Percentiles rank a stretch among this genome's conserved stretches.
phyloP scores from a whole-genome alignment of 345 rosid genomes.

The Conringia planisiliqua region DNA sequence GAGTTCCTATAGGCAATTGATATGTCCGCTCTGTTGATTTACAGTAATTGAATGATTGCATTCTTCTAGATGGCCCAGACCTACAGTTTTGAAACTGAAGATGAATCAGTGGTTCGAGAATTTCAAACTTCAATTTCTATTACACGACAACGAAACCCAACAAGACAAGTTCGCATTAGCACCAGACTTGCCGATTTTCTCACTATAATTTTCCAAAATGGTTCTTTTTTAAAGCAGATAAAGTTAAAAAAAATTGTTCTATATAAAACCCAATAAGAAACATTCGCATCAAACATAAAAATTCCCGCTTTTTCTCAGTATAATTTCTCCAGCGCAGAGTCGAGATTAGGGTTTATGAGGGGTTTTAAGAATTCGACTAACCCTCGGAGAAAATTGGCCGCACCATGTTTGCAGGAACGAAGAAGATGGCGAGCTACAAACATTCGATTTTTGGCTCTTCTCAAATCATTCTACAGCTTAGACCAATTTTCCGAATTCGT shows the following conservation, averaged over 20 bases:
- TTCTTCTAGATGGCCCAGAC: constrained; percentile 42
- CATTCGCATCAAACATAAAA: too few species aligned
- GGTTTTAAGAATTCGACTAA: constrained; percentile 20
- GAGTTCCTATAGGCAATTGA: constrained; percentile 30
- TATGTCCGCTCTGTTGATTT: constrained; percentile 42
- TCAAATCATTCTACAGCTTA: background rate
- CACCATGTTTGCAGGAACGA: constrained; percentile 41
- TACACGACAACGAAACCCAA: background rate
- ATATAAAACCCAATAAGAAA: too few species aligned
- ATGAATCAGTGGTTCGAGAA: background rate
- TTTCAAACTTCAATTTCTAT: background rate
- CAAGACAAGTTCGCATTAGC: background rate
- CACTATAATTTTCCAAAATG: too few species aligned
- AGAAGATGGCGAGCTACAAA: constrained; percentile 40
- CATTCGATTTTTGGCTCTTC: constrained; percentile 28
- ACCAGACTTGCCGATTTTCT: background rate
- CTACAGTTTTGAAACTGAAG: constrained; percentile 23
- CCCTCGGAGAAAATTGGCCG: constrained; percentile 35
- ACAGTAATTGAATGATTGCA: constrained; percentile 48
- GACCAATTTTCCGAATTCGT: background rate
- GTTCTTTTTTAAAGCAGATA: too few species aligned
- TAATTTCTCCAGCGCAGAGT: background rate
- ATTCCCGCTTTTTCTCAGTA: too few species aligned
- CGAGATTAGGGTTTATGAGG: constrained; percentile 16
- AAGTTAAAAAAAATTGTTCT: too few species aligned